Base-by-base conservation (phyloP, 1,284 basidiomycete species). In the Flammula alnicola region DNA sequence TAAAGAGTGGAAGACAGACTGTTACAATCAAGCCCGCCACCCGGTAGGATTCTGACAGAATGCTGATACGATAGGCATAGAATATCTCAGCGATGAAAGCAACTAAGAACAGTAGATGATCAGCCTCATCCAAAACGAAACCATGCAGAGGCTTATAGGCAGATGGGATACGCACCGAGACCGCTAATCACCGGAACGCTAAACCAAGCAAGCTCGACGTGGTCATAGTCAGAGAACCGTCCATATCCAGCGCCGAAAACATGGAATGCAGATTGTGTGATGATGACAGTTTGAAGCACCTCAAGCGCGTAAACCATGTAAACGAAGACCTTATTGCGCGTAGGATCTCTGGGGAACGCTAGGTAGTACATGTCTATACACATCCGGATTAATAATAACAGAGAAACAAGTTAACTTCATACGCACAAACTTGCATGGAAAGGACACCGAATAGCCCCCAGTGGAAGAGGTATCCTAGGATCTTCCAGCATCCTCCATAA, bases 51-150 rank as follows among this genome's bases (percentile, higher is more conserved):
- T 42, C 44, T 1, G 61, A 58, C 1, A 64, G 51, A 2, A 58
- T 40, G n/a, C 54, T 52, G 22, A 64, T 50, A 9, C 62, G 48
- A 42, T 59, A 58, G 1, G 60, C 62, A 31, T 61, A 62, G 30
- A 60, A 58, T 10, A 47, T 51, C 32, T 61, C 54, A 11, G 47
- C 58, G 5, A 61, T 33, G 16, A 59, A 57, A 9, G 55, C 55
- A n/a, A 61, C 60, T 55, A 16, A n/a, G n/a, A n/a, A n/a, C n/a
- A n/a, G n/a, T n/a, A n/a, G n/a, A n/a, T n/a, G n/a, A n/a, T n/a
- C n/a, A n/a, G n/a, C n/a, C n/a, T n/a, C n/a, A n/a, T n/a, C n/a
- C n/a, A n/a, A n/a, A n/a, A n/a, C n/a, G n/a, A n/a, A n/a, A n/a
- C n/a, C n/a, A n/a, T n/a, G n/a, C n/a, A n/a, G n/a, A 14, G 22